Percentiles rank a stretch among this genome's conserved stretches.
Evolutionary conservation across 2,329 filamentous ascomycete species (phyloP).

Genomic region (Elsinoe batatas): DNA sequence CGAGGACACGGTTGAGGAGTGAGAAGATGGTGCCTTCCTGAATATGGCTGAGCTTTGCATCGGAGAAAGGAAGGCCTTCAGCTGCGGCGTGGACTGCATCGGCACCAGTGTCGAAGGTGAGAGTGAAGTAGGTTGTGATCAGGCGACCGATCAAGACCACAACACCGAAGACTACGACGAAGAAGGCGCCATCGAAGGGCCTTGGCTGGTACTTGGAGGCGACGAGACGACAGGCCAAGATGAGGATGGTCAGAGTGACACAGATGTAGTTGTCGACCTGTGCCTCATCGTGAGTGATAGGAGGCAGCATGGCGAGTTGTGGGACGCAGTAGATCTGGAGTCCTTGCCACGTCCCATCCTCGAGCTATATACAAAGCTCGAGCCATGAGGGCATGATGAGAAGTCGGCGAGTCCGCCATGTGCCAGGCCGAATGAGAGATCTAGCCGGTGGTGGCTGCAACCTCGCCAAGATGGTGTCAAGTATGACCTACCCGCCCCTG

Average conservation of each 20-base stretch:
- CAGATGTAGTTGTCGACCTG: slow-evolving; percentile 8
- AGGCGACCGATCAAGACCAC: not conserved
- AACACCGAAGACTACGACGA: not conserved
- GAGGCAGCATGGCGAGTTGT: not conserved
- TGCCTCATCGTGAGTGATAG: not conserved
- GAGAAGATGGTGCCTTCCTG: slow-evolving; percentile 5
- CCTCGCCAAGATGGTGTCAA: not conserved
- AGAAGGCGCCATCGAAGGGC: slow-evolving; percentile 7
- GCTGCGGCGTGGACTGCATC: not conserved
- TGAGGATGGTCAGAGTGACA: not conserved
- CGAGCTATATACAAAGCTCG: not conserved
- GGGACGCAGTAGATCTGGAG: not conserved
- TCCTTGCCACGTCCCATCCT: not conserved
- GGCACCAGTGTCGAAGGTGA: slow-evolving; percentile 5
- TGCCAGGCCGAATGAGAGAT: not conserved
- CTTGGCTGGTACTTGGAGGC: slow-evolving; percentile 2
- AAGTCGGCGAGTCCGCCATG: not conserved
- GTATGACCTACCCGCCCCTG: not conserved
- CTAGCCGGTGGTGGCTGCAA: not conserved
- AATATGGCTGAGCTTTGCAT: not conserved
- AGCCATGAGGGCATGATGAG: not conserved
- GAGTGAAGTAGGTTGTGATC: slow-evolving; percentile 6
- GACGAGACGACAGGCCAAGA: slow-evolving; percentile 8
- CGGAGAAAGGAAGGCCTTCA: not conserved
- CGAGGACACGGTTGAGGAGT: slow-evolving; percentile 4